phyloP scores from a whole-genome alignment of 371 early-diverging fungal genomes.

The Mucor lusitanicus region DNA sequence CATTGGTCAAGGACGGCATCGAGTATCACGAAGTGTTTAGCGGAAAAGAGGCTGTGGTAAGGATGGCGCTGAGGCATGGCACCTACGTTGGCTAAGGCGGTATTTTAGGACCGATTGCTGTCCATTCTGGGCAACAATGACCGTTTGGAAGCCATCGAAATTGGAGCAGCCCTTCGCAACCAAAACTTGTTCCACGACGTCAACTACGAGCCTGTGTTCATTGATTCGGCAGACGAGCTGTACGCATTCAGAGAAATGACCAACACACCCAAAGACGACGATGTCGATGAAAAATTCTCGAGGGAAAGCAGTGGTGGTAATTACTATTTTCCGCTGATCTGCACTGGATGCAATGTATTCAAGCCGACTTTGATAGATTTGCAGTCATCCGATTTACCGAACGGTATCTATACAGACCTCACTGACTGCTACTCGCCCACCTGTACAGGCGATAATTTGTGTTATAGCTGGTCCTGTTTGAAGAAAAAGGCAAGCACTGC shows the following conservation, averaged over 20 bases:
- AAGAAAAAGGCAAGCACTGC: conserved; percentile 30
- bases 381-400: conserved; percentile 12
- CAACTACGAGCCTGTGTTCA: conserved; percentile 71
- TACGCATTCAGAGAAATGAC: conserved; percentile 65
- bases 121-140: conserved; percentile 76
- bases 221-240: conserved; percentile 74
- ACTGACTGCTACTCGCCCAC: conserved; percentile 73
- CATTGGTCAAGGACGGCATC: conserved; percentile 75
- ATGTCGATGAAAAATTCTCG: not conserved
- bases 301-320: not conserved
- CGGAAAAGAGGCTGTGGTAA: conserved; percentile 85
- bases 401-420: conserved; percentile 65
- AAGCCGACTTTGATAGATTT: too few relatives aligned
- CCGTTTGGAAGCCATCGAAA: conserved; percentile 76
- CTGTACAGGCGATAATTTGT: conserved; percentile 51
- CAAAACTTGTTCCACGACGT: conserved; percentile 88
- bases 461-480: conserved; percentile 61
- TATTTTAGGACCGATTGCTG: conserved; percentile 65
- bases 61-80: conserved; percentile 1
- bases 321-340: not conserved
- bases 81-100: not conserved
- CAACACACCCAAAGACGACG: not conserved
- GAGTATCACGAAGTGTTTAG: conserved; percentile 82
- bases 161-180: conserved; percentile 81
- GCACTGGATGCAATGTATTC: not conserved